Base-by-base conservation (phyloP, 2,329 filamentous ascomycete species). In the Microdochium trichocladiopsis region DNA sequence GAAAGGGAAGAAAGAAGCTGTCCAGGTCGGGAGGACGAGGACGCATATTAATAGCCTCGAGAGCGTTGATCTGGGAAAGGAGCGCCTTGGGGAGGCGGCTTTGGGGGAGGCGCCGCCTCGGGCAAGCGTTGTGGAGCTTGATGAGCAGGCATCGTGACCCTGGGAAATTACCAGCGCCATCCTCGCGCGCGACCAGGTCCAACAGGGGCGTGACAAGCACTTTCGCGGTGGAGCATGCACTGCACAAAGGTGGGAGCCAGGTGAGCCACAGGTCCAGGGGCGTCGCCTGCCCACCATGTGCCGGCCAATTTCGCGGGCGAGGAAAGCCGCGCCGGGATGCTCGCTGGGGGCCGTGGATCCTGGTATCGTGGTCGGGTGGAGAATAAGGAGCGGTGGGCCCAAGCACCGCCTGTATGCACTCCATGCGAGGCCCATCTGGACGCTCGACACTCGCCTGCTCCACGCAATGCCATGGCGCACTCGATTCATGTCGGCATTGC, bases 41-140 rank as follows among this genome's bases (percentile, higher is more conserved):
- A 59, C 64, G 63, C 64, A 67, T 72, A 75, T 77, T 77, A 77
- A 77, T 77, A 77, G 58, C 41, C n/a, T 41, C 36, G 36, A 41
- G 36, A 16, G 36, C 36, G n/a, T 41, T 6, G 6, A 14, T 16
- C 5, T 6, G 36, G n/a, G n/a, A 18, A 18, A 45, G 41, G 41
- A 45, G 41, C n/a, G 58, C 56, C 55, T 57, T 51, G 52, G 52
- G 21, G 55, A 57, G 55, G 23, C 50, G 54, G 52, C 47, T 55
- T 52, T 53, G 52, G 50, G 51, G 49, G 33, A 21, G 49, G 48
- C 48, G 52, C 56, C 55, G 37, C 55, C 53, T 50, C 53, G 54
- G 56, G 57, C 16, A 18, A 22, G 41, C 18, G 41, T 12, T 45
- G 41, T 45, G 41, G 41, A 45, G 6, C 41, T 21, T 16, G 18